Conservation (phyloP, 2,329 filamentous ascomycete species). For the Emergomyces africanus region DNA sequence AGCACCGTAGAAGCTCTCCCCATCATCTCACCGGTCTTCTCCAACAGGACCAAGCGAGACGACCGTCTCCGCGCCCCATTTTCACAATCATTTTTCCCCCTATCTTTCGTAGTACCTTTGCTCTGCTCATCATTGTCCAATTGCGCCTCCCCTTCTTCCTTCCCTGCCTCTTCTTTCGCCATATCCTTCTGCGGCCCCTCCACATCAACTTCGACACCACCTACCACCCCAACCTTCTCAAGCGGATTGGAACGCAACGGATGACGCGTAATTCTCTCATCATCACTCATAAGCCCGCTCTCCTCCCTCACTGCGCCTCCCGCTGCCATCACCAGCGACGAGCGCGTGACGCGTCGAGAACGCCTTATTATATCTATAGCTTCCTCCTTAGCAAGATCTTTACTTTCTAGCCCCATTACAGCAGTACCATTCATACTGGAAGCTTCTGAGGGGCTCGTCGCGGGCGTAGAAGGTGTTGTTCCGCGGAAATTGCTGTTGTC, state of each 20-base stretch:
- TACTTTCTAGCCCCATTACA: slow-evolving; percentile 8
- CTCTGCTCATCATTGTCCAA: slow-evolving; percentile 13
- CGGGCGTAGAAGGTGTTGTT: slow-evolving; percentile 30
- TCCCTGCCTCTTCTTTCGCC: not conserved
- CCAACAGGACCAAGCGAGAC: slow-evolving; percentile 30
- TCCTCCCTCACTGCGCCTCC: not conserved
- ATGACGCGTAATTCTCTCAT: slow-evolving; percentile 12
- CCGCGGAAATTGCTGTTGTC: slow-evolving; percentile 21
- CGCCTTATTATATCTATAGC: slow-evolving; percentile 6
- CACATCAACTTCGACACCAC: not conserved
- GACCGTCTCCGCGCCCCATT: slow-evolving; percentile 27
- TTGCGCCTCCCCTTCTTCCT: slow-evolving; percentile 3
- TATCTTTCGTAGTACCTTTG: slow-evolving; percentile 13
- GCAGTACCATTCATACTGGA: slow-evolving; percentile 29
- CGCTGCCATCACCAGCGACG: slow-evolving; percentile 19
- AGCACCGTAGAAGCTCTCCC: slow-evolving; percentile 39
- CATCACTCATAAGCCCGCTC: slow-evolving; percentile 16
- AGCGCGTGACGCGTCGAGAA: slow-evolving; percentile 30
- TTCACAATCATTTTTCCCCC: slow-evolving; percentile 15
- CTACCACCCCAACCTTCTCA: not conserved
- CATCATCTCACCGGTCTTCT: slow-evolving; percentile 33
- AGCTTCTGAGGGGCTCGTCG: slow-evolving; percentile 32
- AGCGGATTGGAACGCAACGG: not conserved
- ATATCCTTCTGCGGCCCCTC: not conserved
- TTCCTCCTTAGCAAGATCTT: slow-evolving; percentile 22